Percentiles rank a stretch among this genome's conserved stretches.
Evolutionary conservation across 305 asterid genomes (phyloP).

Genomic region (Vinca major): DNA sequence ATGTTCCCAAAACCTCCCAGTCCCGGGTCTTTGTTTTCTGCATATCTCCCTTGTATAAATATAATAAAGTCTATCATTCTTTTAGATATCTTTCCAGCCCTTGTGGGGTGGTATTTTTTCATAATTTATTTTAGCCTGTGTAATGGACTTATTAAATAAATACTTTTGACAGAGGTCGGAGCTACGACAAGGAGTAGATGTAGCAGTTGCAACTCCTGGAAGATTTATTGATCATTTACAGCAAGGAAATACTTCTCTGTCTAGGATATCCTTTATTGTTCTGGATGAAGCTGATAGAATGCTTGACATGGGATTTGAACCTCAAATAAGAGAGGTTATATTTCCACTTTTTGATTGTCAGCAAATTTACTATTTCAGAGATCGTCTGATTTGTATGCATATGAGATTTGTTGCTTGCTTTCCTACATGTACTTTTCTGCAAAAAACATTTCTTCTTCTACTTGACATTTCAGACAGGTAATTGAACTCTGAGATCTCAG

Average conservation of each 20-base stretch:
- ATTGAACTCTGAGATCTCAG: not conserved
- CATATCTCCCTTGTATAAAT: not conserved
- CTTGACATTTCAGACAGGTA: not conserved
- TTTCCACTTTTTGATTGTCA: not conserved
- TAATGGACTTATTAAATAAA: not conserved
- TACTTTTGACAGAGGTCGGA: slow-evolving; percentile 54
- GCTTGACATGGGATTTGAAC: slow-evolving; percentile 85
- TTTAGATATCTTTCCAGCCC: not conserved
- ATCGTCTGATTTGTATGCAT: not conserved
- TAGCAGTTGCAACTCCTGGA: slow-evolving; percentile 81
- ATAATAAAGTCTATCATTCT: not conserved
- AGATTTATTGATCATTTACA: slow-evolving; percentile 65
- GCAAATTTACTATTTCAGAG: not conserved
- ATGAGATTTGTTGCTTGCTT: not conserved
- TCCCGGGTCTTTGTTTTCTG: not conserved
- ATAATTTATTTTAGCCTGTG: not conserved
- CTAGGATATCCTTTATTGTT: slow-evolving; percentile 45
- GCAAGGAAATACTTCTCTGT: slow-evolving; percentile 36
- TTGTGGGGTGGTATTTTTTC: not conserved
- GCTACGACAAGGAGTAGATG: slow-evolving; percentile 68
- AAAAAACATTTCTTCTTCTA: not conserved
- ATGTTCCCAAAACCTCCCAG: not conserved
- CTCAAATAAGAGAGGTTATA: slow-evolving; percentile 35
- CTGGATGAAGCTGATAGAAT: slow-evolving; percentile 79
- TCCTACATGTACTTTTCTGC: not conserved